Evolutionary conservation across 352 stramenopile genomes (phyloP).

Genomic region (Globisporangium nagaii): DNA sequence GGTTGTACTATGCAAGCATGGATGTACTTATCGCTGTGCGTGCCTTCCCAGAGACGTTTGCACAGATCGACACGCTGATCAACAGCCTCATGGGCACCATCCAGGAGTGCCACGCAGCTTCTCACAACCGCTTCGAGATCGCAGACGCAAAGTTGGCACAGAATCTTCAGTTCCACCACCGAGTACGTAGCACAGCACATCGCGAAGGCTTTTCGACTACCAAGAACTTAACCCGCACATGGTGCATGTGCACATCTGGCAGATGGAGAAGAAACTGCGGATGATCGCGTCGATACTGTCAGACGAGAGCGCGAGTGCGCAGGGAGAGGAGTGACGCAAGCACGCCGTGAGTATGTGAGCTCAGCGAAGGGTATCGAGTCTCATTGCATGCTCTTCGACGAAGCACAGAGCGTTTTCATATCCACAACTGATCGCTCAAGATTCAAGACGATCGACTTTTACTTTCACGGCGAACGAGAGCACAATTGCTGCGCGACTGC

Average conservation of each 20-base stretch:
- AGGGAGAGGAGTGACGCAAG: slow-evolving; percentile 5
- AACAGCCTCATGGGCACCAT: slow-evolving; percentile 2
- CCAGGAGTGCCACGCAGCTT: neutral
- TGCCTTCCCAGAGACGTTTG: neutral
- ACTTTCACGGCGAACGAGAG: too few relatives aligned
- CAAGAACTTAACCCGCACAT: too few relatives aligned
- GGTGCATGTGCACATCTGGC: neutral
- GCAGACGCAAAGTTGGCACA: neutral
- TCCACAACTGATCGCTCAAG: too few relatives aligned
- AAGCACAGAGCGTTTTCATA: too few relatives aligned
- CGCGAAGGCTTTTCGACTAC: too few relatives aligned
- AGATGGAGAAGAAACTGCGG: slow-evolving; percentile 7
- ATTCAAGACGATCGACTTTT: neutral
- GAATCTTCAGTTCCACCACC: slow-evolving; percentile 2
- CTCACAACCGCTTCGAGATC: slow-evolving; percentile 3
- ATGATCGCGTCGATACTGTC: slow-evolving; percentile 5
- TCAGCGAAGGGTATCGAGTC: too few relatives aligned
- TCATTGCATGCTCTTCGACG: too few relatives aligned
- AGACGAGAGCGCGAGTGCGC: neutral
- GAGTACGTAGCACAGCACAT: neutral
- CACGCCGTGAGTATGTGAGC: too few relatives aligned
- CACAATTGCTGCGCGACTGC: neutral
- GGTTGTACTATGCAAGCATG: neutral
- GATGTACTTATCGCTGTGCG: neutral
- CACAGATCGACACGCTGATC: slow-evolving; percentile 1